Percentiles rank a stretch among this genome's conserved stretches.
Conservation (phyloP, 2,329 filamentous ascomycete genomes). For the Talaromyces sp. region DNA sequence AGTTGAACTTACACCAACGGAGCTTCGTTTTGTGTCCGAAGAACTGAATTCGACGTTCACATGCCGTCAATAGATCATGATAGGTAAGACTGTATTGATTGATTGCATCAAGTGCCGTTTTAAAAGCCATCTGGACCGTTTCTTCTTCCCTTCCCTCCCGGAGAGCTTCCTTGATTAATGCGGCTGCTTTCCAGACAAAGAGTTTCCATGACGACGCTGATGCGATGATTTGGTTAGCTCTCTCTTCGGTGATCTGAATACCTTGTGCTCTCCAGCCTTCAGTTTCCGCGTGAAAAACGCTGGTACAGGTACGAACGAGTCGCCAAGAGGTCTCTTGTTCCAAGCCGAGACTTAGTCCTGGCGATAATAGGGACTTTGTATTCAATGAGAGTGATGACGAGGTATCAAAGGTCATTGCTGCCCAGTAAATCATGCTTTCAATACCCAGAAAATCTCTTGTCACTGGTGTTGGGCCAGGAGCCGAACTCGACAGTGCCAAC, state of each 20-base stretch:
- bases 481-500: constrained; percentile 20
- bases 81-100: constrained; percentile 29
- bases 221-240: constrained; percentile 29
- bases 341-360: constrained; percentile 31
- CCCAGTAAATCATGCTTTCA: constrained; percentile 43
- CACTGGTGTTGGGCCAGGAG: constrained; percentile 27
- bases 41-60: constrained; percentile 30
- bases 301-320: constrained; percentile 26
- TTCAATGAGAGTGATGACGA: constrained; percentile 43
- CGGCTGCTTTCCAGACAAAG: constrained; percentile 30
- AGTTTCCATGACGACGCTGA: constrained; percentile 28
- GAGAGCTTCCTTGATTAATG: constrained; percentile 32
- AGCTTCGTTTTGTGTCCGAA: constrained; percentile 29
- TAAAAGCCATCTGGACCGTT: constrained; percentile 26
- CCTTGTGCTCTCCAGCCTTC: constrained; percentile 27
- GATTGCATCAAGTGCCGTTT: constrained; percentile 26
- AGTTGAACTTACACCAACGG: constrained; percentile 30
- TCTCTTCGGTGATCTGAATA: constrained; percentile 27
- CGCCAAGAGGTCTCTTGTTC: constrained; percentile 28
- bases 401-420: constrained; percentile 43
- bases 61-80: constrained; percentile 25
- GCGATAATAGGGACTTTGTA: constrained; percentile 38
- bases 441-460: constrained; percentile 35
- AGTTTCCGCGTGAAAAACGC: constrained; percentile 28
- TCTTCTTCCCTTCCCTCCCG: constrained; percentile 31